Base-by-base conservation (phyloP, 345 rosid species). In the Cochlearia excelsa region DNA sequence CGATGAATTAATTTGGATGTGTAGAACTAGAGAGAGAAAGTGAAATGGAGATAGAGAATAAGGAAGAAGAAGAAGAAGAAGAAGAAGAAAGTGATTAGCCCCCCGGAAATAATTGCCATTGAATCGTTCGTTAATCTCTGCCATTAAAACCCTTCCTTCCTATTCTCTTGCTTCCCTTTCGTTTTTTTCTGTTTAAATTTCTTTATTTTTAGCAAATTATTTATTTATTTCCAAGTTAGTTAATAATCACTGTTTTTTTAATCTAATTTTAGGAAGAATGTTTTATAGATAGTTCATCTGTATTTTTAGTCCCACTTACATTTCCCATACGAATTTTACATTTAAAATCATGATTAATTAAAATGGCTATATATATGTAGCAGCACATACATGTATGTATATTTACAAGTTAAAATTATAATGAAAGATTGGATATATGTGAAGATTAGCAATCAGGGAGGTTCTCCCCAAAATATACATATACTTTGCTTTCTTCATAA, bases 121-220 rank as follows among this genome's bases (percentile, higher is more conserved):
- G 74, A 69, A 69, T 47, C 74, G 74, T 69, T 69, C 72, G 5
- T 39, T 51, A 46, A 44, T 59, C 67, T 69, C 63, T 43, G 2
- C 68, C 73, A 54, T 60, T 3, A 68, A 47, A 16, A 16, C 23
- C 23, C 23, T 16, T 16, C 57, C 38, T 61, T 5, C 67, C 73
- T 56, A 54, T 33, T 54, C 28, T 61, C 54, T 61, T 61, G 67
- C 57, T 6, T 39, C 38, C 26, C 37, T 54, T 51, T 48, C 26
- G 7, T 46, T 46, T 45, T 16, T 43, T 39, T 39, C n/a, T 39
- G 2, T 2, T 39, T 39, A 0, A 9, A 9, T 39, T 39, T 7
- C n/a, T 39, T 39, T 39, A 2, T 7, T 33, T 3, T 2, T 39
- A 39, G n/a, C n/a, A 7, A 37, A 39, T 39, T 39, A 39, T 7